Evolutionary conservation across 2,329 filamentous ascomycete species (phyloP), one percentile per base, ranked within the genome.

Genomic region (Curvularia hawaiiensis): DNA sequence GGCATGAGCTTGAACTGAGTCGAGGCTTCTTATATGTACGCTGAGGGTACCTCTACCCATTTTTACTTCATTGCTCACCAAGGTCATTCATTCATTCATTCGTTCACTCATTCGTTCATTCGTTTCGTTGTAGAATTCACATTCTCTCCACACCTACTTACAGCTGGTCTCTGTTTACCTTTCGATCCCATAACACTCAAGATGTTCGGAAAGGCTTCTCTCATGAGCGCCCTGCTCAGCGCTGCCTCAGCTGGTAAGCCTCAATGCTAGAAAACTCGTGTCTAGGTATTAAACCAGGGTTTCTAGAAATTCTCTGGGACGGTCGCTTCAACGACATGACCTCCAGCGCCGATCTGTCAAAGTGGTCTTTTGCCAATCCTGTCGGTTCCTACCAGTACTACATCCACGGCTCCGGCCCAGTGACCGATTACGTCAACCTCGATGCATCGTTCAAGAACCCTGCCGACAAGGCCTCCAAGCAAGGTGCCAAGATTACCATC

Each of bases 371-470:
- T 82, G 80, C 81, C 14, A 88, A 85, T 75, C 84, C 87, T 72
- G 85, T 89, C 66, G 86, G 86, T 1, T 82, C 86, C 0, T 92
- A 90, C 77, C 89, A 91, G 74, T 91, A 89, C 80, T 91, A 91
- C 79, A 91, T 90, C 69, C 89, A 91, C 78, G 89, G 89, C 38
- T 76, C 79, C 11, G 82, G 80, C n/a, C 40, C 77, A 1, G 80
- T 86, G 10, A 79, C 79, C 35, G 76, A 84, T 66, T 90, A 90
- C 75, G 81, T 90, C 63, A 85, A 85, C 66, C 79, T 90, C 6
- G 83, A 81, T 5, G 70, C 84, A 0, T 72, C 77, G 58, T 87
- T 81, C 80, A 88, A 88, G 78, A 90, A 90, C 76, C 85, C 87
- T 0, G 83, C 83, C 66, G 88, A 90, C 72, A 79, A 78, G 0